Evolutionary conservation across 2,329 filamentous ascomycete species (phyloP), one percentile per base, ranked within the genome.

Genomic region (Aspergillus nomiae): DNA sequence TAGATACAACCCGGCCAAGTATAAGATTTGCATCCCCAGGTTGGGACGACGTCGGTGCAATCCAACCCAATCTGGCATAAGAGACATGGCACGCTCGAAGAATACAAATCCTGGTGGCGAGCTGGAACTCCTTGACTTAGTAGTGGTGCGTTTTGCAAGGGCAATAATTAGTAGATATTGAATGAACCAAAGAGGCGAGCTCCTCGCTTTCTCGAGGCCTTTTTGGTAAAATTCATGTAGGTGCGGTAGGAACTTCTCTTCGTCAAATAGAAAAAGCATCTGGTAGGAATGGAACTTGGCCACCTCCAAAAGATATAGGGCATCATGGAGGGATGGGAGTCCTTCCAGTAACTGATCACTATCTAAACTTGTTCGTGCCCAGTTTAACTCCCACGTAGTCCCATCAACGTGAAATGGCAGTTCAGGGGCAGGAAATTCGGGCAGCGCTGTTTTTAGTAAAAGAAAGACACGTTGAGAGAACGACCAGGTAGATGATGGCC

Each of bases 391-490:
- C 62, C 62, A 61, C 19, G 62, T 61, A 38, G 45, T 58, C 28
- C 55, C 55, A 59, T 64, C 62, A 19, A 61, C 48, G 16, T 64
- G 59, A 19, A 61, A 64, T 11, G 62, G 62, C 32, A 64, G 19
- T 24, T 58, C 56, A 55, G 62, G 59, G 9, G 59, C 57, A 16
- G 59, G 58, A 24, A 60, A 64, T 8, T 58, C 55, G 9, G 59
- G 62, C 30, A 64, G 28, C 3, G 34, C 62, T 12, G 34, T 34
- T 56, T 64, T 64, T 9, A 64, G 21, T 2, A 55, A 32, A 16
- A 64, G 45, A n/a, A 64, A 64, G n/a, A 61, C 56, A 14, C 59
- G 54, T 43, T 64, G 62, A 34, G 59, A 64, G 19, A 64, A 64
- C 4, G 58, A 50, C 62, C 62, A 64, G 11, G 62, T 59, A 2